phyloP scores from a whole-genome alignment of 345 rosid genomes.

The Lepidium sativum region DNA sequence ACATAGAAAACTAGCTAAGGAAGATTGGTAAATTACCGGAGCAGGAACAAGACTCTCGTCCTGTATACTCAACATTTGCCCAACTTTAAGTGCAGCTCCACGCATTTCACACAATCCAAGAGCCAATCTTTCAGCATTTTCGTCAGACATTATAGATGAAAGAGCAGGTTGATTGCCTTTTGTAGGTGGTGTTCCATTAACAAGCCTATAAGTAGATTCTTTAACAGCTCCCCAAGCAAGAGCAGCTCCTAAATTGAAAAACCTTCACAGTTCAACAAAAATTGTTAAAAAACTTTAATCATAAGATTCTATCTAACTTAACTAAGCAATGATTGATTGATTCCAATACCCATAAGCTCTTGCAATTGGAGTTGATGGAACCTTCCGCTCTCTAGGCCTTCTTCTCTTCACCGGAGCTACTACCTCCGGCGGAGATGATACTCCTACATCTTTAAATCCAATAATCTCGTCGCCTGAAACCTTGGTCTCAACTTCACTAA shows the following conservation, averaged over 20 bases:
- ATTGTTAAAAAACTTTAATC: neutral
- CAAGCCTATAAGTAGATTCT: slow-evolving; percentile 82
- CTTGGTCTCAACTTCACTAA: slow-evolving; percentile 17
- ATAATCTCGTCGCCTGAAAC: slow-evolving; percentile 9
- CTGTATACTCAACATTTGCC: slow-evolving; percentile 97
- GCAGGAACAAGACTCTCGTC: slow-evolving; percentile 98
- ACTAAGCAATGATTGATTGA: neutral
- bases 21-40: slow-evolving; percentile 43
- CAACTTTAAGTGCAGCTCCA: slow-evolving; percentile 95
- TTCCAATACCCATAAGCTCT: slow-evolving; percentile 70
- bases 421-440: slow-evolving; percentile 7
- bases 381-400: slow-evolving; percentile 76
- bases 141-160: slow-evolving; percentile 68
- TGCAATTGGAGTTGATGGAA: slow-evolving; percentile 84
- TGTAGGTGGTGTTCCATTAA: slow-evolving; percentile 51
- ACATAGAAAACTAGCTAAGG: neutral
- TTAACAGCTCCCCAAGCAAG: slow-evolving; percentile 94
- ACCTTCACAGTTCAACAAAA: slow-evolving; percentile 52
- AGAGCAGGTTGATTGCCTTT: slow-evolving; percentile 52
- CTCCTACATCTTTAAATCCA: slow-evolving; percentile 13
- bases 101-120: slow-evolving; percentile 92
- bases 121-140: slow-evolving; percentile 92
- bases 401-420: slow-evolving; percentile 45
- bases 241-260: slow-evolving; percentile 97
- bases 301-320: neutral